Base-by-base conservation (phyloP, 768 basidiomycete species). In the Gautieria morchelliformis region DNA sequence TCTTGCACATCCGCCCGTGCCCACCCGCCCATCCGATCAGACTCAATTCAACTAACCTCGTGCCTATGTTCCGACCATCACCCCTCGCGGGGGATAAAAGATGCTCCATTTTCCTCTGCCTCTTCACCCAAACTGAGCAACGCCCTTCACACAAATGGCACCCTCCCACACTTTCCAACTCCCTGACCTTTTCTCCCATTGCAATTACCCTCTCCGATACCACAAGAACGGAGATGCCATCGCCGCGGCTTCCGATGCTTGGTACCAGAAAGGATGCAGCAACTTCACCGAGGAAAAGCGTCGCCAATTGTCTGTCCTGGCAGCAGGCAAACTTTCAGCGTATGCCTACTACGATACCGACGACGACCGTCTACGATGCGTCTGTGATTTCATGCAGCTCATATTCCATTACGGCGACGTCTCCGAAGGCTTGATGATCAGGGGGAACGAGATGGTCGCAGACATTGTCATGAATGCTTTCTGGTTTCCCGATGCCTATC, bases 321-420 rank as follows among this genome's bases (percentile, higher is more conserved):
- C 84, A 60, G 81, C 82, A 15, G 83, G 84, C 46, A 80, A 83
- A 61, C 78, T 88, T 60, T 79, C 83, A 35, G 83, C 82, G 2
- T 77, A 73, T 64, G 84, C 81, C 66, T 87, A 86, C 66, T 75
- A 80, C 58, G 76, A 76, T 24, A 71, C 78, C 24, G 69, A 78
- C 19, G 66, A 73, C 45, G 77, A 79, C 60, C 78, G 80, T 52
- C 77, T 88, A 39, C 80, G 81, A 32, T 78, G 84, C 59, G 77
- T 82, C 60, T 78, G 80, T 3, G 85, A 88, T 68, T 86, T 84
- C 63, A 78, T 87, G 80, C 71, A 69, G 60, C 73, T 68, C 64
- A 61, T 74, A 41, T 75, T 76, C 46, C 72, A 72, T 45, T 63
- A 74, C 42, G 56, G 47, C 1, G 56, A 57, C 35, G 19, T 57